phyloP scores from a whole-genome alignment of 805 yeast species.

The Yamadazyma olivae region DNA sequence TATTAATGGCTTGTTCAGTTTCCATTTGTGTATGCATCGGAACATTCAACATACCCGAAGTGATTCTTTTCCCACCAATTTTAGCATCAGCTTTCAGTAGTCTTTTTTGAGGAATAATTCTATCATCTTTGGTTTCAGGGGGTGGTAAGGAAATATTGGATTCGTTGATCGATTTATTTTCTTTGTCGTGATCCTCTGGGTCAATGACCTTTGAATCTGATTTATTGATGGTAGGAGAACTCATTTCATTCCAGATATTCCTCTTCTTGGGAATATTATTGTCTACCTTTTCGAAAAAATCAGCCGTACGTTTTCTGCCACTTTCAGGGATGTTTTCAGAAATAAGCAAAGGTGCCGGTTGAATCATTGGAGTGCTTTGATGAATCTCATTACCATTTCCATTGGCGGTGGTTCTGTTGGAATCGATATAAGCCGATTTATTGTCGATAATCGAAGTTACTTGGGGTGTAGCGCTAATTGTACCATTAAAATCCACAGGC shows the following conservation, averaged over 20 bases:
- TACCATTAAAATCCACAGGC: constrained; percentile 2
- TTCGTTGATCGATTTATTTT: constrained; percentile 9
- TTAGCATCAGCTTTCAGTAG: constrained; percentile 1
- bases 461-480: constrained; percentile 1
- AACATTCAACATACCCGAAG: constrained; percentile 40
- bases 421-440: neutral
- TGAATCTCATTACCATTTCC: too few relatives aligned
- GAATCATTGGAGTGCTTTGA: constrained; percentile 21
- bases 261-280: constrained; percentile 23
- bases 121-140: constrained; percentile 20
- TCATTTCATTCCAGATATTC: neutral
- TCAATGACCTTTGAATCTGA: constrained; percentile 1
- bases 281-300: constrained; percentile 22
- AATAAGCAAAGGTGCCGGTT: constrained; percentile 22
- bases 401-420: too few relatives aligned
- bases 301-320: constrained; percentile 18
- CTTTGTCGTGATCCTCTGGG: neutral
- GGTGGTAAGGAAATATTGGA: constrained; percentile 33
- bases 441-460: neutral
- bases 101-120: constrained; percentile 29
- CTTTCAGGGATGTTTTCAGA: constrained; percentile 11
- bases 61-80: constrained; percentile 23
- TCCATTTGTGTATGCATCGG: constrained; percentile 31
- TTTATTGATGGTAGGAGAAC: constrained; percentile 3
- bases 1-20: constrained; percentile 14